These are phyloP conservation scores for Globisporangium uncinulatum DNA, from an alignment of 352 stramenopile genomes.

Conservation along the genomic window DNA sequence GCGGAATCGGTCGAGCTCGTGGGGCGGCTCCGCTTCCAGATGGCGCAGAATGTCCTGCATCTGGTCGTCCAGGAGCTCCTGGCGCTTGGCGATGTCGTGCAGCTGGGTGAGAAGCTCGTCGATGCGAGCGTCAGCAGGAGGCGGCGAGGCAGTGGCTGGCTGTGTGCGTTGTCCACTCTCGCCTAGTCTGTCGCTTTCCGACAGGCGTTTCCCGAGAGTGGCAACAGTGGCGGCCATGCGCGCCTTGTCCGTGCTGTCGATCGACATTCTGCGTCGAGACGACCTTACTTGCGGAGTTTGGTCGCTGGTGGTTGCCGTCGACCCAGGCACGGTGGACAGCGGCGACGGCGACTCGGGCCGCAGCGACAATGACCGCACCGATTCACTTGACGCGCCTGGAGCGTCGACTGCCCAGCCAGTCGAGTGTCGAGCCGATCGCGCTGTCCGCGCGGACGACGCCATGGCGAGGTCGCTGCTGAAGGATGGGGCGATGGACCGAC, in stretches of 20 bases:
- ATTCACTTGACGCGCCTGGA: no score
- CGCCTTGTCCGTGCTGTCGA: conserved; percentile 3
- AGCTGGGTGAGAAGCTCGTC: conserved; percentile 21
- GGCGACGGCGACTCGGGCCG: neutral
- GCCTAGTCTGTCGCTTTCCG: neutral
- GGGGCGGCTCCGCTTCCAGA: neutral
- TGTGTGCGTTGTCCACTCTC: neutral
- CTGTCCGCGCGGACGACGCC: neutral
- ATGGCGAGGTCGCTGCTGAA: no score
- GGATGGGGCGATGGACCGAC: neutral
- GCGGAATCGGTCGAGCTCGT: conserved; percentile 21
- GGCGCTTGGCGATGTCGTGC: conserved; percentile 23
- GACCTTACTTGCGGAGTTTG: neutral
- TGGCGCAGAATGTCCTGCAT: conserved; percentile 21
- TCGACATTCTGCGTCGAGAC: conserved; percentile 6
- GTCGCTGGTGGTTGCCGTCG: neutral
- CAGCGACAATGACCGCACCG: neutral
- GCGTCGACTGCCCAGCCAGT: no score
- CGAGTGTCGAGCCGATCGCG: no score
- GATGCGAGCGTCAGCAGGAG: conserved; percentile 11
- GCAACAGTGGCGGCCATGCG: conserved; percentile 4
- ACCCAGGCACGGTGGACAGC: neutral
- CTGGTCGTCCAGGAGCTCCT: conserved; percentile 26
- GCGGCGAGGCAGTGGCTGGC: neutral
- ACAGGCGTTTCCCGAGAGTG: conserved; percentile 2